Base-by-base conservation (phyloP, 2,329 filamentous ascomycete species). In the Fusarium siculi region DNA sequence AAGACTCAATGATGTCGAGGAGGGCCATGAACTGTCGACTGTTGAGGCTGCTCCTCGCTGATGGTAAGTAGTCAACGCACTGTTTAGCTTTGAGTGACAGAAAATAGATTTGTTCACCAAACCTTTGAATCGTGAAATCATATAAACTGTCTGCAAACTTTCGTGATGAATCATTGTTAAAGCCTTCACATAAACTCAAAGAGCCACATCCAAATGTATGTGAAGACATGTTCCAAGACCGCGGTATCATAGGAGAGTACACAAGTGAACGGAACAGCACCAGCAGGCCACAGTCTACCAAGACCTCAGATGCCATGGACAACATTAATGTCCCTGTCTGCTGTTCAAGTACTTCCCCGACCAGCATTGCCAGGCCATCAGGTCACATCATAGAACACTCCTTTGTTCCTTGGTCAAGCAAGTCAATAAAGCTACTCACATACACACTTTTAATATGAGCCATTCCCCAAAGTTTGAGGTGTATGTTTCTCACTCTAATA, bases 251-350 rank as follows among this genome's bases (percentile, higher is more conserved):
- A 14, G 10, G 3, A 7, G 7, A n/a, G 4, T 9, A 32, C 10
- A n/a, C 21, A 19, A 49, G 21, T n/a, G 15, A 49, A 11, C 1
- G 5, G 14, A n/a, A n/a, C 14, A 6, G 7, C 4, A 5, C n/a
- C 1, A 4, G 9, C 9, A 18, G 21, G 21, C 7, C 23, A 28
- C 4, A 12, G 3, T 0, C 14, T 6, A 2, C 9, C 14, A 4
- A 30, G 9, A 49, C 46, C 7, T 46, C 43, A 28, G 14, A 15
- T n/a, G 9, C 9, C 10, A 28, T 14, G 9, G 19, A n/a, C 14
- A 16, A 18, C 3, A n/a, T 18, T 4, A 16, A 32, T 21, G 15
- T 12, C 0, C 9, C 25, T 10, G 16, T 32, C 15, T 23, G 28
- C 4, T n/a, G 9, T 21, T 21, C 28, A 49, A 32, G 21, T 7